Percentiles rank a stretch among this genome's conserved stretches.
Conservation (phyloP, 2,329 filamentous ascomycete species). For the Penicillium sp. region DNA sequence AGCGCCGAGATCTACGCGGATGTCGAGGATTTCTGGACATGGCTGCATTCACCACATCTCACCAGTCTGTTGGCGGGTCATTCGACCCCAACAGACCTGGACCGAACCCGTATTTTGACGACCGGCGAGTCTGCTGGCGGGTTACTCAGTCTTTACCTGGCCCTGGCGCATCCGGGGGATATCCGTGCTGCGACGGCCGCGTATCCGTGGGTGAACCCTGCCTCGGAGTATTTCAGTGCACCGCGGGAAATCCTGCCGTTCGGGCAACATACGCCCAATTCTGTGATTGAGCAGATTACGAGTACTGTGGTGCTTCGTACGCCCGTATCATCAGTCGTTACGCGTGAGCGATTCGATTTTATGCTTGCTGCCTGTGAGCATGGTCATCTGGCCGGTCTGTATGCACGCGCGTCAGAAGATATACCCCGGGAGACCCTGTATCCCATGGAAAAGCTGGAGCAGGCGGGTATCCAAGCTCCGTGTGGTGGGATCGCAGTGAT, state of each 20-base stretch:
- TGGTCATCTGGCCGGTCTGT: conserved; percentile 15
- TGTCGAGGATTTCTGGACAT: conserved; percentile 46
- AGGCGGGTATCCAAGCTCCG: conserved; percentile 21
- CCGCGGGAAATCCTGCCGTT: conserved; percentile 12
- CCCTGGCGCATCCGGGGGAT: conserved; percentile 23
- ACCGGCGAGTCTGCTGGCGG: conserved; percentile 32
- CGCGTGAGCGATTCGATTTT: conserved; percentile 11
- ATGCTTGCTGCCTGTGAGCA: conserved; percentile 18
- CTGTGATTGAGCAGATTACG: conserved; percentile 11
- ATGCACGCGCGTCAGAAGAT: conserved; percentile 16
- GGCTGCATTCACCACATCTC: conserved; percentile 31
- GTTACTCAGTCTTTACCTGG: conserved; percentile 25
- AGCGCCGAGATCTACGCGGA: conserved; percentile 46
- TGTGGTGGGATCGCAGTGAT: conserved; percentile 30
- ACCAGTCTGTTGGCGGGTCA: conserved; percentile 10
- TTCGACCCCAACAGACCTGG: conserved; percentile 14
- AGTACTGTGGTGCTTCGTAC: conserved; percentile 7
- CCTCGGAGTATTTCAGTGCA: conserved; percentile 14
- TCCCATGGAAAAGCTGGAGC: conserved; percentile 29
- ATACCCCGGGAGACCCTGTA: conserved; percentile 16
- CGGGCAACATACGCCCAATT: conserved; percentile 10
- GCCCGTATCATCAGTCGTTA: conserved; percentile 12
- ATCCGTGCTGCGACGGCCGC: conserved; percentile 28
- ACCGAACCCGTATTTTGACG: conserved; percentile 24
- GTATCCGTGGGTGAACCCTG: conserved; percentile 32